Conservation (phyloP, 805 yeast species). For the Candida coleopterorum region DNA sequence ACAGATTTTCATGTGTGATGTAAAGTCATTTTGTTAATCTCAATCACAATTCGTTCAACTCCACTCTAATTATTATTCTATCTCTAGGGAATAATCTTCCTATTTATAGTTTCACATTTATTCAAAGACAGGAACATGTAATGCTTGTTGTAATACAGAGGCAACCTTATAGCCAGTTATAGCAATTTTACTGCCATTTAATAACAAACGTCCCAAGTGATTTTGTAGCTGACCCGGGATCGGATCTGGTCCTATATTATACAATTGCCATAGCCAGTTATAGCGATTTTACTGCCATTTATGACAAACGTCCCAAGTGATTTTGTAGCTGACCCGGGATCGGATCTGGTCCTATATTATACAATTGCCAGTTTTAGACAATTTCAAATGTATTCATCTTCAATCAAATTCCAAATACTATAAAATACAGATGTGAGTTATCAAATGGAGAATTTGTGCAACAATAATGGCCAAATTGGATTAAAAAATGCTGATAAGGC, state of each 20-base stretch:
- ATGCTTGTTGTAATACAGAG: no score
- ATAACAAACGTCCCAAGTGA: conserved; percentile 54
- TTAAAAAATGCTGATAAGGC: conserved; percentile 2
- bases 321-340: conserved; percentile 66
- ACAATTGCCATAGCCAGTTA: no score
- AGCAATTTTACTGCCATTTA: no score
- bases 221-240: conserved; percentile 66
- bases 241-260: conserved; percentile 62
- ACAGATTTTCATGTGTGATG: no score
- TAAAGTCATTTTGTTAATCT: no score
- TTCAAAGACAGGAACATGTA: no score
- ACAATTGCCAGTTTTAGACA: conserved; percentile 58
- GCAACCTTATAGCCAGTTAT: no score
- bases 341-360: conserved; percentile 62
- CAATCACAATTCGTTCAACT: no score
- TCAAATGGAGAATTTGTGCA: conserved; percentile 31
- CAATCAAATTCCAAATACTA: conserved; percentile 36
- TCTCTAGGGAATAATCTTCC: no score
- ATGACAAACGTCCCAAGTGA: conserved; percentile 54
- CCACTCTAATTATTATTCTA: no score
- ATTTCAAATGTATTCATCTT: conserved; percentile 45
- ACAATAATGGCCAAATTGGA: conserved; percentile 21
- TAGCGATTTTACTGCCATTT: no score
- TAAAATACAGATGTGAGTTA: conserved; percentile 37
- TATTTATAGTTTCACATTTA: no score